These are phyloP conservation scores for Metschnikowia anglica DNA, from an alignment of 805 yeast species.

Conservation along the genomic window DNA sequence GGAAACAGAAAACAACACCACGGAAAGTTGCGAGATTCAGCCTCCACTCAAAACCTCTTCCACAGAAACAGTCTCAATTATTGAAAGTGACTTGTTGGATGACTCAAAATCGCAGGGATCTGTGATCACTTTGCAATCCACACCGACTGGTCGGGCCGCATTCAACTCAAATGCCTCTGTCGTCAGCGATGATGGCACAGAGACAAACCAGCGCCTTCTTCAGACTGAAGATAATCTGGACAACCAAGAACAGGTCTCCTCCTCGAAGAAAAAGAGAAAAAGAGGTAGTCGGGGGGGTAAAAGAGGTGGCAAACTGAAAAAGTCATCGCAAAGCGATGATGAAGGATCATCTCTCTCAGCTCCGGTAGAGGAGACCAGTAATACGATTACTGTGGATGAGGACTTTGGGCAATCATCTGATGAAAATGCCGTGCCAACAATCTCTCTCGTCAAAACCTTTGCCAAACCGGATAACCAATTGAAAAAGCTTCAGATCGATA, in stretches of 20 bases:
- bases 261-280: slow-evolving; percentile 59
- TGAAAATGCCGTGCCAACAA: slow-evolving; percentile 22
- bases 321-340: slow-evolving; percentile 34
- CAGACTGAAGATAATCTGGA: slow-evolving; percentile 11
- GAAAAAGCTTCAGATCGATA: slow-evolving; percentile 42
- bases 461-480: slow-evolving; percentile 17
- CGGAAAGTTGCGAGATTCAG: neutral
- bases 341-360: slow-evolving; percentile 17
- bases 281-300: slow-evolving; percentile 87
- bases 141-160: neutral
- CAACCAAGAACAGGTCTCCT: slow-evolving; percentile 13
- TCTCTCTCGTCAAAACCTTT: slow-evolving; percentile 29
- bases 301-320: slow-evolving; percentile 38
- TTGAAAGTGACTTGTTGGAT: neutral
- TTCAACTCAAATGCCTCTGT: neutral
- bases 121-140: neutral
- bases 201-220: neutral
- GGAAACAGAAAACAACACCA: neutral
- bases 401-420: slow-evolving; percentile 3
- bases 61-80: slow-evolving; percentile 4
- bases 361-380: slow-evolving; percentile 10
- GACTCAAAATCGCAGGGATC: neutral
- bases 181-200: slow-evolving; percentile 1
- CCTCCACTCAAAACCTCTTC: neutral
- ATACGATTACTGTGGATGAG: slow-evolving; percentile 9